Conservation (phyloP, 768 basidiomycete genomes). For the Coprinopsis sp. region DNA sequence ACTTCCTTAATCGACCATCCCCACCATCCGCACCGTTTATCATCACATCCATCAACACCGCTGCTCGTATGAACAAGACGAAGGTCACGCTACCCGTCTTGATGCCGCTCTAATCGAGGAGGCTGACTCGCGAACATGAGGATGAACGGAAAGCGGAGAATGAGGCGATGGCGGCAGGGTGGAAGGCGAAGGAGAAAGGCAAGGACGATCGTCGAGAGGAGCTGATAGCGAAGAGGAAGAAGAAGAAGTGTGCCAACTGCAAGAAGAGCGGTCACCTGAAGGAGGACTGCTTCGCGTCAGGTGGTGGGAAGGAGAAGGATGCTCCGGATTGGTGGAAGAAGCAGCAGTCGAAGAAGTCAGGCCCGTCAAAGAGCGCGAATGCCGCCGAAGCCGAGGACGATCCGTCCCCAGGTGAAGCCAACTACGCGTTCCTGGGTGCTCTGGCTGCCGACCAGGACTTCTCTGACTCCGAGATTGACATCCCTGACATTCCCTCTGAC, state of each 20-base stretch:
- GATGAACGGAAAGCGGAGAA: no score
- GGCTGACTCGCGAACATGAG: neutral
- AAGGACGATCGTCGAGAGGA: neutral
- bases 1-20: conserved; percentile 7
- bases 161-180: no score
- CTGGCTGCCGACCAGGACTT: no score
- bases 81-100: conserved; percentile 6
- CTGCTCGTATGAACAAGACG: conserved; percentile 6
- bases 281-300: conserved; percentile 26
- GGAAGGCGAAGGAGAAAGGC: no score
- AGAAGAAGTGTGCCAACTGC: conserved; percentile 26
- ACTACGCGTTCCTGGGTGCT: no score
- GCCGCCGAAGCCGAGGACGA: conserved; percentile 5
- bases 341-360: conserved; percentile 13
- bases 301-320: conserved; percentile 26
- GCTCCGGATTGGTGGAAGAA: conserved; percentile 23
- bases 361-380: conserved; percentile 8
- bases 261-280: conserved; percentile 21
- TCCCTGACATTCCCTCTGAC: no score
- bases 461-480: no score
- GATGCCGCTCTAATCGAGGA: conserved; percentile 11
- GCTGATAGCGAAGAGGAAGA: conserved; percentile 10
- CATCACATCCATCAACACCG: conserved; percentile 14
- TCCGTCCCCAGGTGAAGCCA: neutral
- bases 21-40: conserved; percentile 12